phyloP scores from a whole-genome alignment of 2,329 filamentous ascomycete genomes.

The Ophiostoma quercus region DNA sequence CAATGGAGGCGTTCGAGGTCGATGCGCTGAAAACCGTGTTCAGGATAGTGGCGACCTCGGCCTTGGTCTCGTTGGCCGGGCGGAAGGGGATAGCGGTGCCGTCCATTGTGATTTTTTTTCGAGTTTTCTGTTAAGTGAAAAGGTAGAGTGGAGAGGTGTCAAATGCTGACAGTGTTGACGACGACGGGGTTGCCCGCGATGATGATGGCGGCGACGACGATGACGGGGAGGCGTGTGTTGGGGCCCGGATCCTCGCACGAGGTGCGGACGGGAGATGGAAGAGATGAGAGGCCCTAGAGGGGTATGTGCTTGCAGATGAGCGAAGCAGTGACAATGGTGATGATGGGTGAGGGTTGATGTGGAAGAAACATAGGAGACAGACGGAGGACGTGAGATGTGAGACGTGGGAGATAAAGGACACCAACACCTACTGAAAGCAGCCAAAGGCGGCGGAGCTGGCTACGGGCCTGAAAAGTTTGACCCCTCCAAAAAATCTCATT shows the following conservation, averaged over 20 bases:
- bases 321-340: background rate
- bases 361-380: background rate
- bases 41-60: conserved; percentile 61
- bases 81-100: conserved; percentile 28
- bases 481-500: conserved; percentile 21
- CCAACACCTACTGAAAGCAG: background rate
- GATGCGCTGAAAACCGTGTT: conserved; percentile 63
- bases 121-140: background rate
- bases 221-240: background rate
- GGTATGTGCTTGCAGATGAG: background rate
- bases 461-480: conserved; percentile 15
- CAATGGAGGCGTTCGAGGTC: conserved; percentile 63
- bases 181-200: conserved; percentile 1
- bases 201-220: background rate
- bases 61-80: conserved; percentile 34
- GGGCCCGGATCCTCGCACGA: conserved; percentile 15
- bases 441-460: conserved; percentile 1
- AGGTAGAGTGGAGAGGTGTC: conserved; percentile 16
- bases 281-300: background rate
- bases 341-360: background rate
- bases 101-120: conserved; percentile 21
- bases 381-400: no score
- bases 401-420: conserved; percentile 7
- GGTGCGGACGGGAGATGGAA: conserved; percentile 8
- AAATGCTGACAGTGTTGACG: background rate